phyloP scores from a whole-genome alignment of 139 green algal species.

The Picochlorum sp. region DNA sequence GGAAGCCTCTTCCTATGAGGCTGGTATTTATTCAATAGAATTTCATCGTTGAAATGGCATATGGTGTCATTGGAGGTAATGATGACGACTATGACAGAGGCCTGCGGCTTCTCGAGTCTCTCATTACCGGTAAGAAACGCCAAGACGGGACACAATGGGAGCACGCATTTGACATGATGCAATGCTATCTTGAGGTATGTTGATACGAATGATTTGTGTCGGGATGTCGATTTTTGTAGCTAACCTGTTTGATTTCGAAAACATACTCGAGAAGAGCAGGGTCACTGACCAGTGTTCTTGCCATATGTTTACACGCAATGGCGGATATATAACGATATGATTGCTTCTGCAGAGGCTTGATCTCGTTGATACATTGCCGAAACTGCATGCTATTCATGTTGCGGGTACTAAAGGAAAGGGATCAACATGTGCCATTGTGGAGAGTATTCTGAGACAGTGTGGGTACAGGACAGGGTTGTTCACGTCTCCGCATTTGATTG shows the following conservation, averaged over 20 bases:
- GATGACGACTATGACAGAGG: conserved; percentile 37
- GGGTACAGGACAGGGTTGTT: conserved; percentile 80
- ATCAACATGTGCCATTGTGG: conserved; percentile 81
- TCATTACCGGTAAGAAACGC: conserved; percentile 56
- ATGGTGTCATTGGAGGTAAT: not conserved
- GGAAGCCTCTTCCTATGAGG: too few relatives aligned
- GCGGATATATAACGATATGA: too few relatives aligned
- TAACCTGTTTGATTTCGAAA: too few relatives aligned
- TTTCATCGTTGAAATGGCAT: not conserved
- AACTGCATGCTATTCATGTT: conserved; percentile 76
- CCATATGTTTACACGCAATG: too few relatives aligned
- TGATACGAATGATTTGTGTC: not conserved
- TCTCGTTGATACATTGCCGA: conserved; percentile 45
- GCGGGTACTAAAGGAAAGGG: conserved; percentile 91
- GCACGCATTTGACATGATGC: conserved; percentile 65
- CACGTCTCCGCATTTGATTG: conserved; percentile 82
- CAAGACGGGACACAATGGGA: conserved; percentile 47
- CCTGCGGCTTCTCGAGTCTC: conserved; percentile 34
- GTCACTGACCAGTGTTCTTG: too few relatives aligned
- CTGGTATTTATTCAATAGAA: too few relatives aligned
- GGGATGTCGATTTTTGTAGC: not conserved
- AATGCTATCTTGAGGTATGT: conserved; percentile 59
- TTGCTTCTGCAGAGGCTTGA: conserved; percentile 40
- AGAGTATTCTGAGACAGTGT: conserved; percentile 61
- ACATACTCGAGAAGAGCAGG: too few relatives aligned